These are phyloP conservation scores for Neurospora sp. DNA, from an alignment of 495 filamentous ascomycete species.

Conservation along the genomic window DNA sequence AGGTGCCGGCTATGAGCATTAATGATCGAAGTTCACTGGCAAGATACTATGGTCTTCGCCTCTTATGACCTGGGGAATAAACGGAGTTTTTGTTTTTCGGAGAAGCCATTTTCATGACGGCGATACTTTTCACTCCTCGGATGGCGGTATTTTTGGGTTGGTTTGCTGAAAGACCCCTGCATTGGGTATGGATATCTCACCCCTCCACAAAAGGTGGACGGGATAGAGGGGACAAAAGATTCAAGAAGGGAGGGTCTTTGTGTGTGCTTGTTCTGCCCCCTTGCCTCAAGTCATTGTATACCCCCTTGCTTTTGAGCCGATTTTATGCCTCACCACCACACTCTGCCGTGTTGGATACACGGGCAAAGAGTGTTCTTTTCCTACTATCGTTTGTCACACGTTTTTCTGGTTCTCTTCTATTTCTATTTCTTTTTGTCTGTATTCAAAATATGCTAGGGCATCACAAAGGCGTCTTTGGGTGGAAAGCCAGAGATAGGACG, in stretches of 20 bases:
- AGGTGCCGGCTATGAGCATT: slow-evolving; percentile 42
- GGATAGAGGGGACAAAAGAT: not conserved
- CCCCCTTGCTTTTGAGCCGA: not conserved
- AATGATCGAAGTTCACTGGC: slow-evolving; percentile 3
- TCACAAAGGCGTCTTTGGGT: not conserved
- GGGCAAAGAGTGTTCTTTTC: not conserved
- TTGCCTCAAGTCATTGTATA: not conserved
- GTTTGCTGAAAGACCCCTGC: not conserved
- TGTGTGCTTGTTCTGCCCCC: not conserved
- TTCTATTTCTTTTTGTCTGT: not conserved
- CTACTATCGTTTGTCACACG: not conserved
- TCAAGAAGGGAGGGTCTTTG: not conserved
- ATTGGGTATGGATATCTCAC: not conserved
- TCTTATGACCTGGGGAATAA: slow-evolving; percentile 4
- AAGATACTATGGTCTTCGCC: not conserved
- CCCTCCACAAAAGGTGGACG: not conserved
- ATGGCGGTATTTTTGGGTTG: not conserved
- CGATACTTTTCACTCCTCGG: not conserved
- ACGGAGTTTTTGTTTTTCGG: slow-evolving; percentile 1
- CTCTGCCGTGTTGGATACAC: not conserved
- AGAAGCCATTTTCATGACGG: not conserved
- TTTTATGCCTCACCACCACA: not conserved
- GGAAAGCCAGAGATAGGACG: not conserved
- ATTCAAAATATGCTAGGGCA: not conserved
- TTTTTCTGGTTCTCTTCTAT: not conserved